Evolutionary conservation across 768 basidiomycete species (phyloP).

Genomic region (Boletus rufocinnamomeus): DNA sequence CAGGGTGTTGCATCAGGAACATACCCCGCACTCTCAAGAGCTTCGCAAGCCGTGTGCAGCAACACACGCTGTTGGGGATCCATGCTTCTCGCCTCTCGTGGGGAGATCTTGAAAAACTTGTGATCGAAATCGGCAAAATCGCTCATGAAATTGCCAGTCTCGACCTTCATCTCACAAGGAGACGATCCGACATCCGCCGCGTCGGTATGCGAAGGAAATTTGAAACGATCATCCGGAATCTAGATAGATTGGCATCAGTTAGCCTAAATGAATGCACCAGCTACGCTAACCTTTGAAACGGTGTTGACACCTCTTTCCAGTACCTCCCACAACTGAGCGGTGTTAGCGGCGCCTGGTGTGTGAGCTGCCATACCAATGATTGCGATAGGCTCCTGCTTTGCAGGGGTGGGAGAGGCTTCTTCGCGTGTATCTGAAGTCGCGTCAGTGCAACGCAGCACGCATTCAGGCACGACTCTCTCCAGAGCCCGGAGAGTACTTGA

Average conservation of each 20-base stretch:
- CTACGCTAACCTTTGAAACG: conserved; percentile 49
- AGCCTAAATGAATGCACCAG: neutral
- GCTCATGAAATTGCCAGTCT: conserved; percentile 64
- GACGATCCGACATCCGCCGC: conserved; percentile 22
- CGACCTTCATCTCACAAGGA: conserved; percentile 50
- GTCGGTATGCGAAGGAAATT: conserved; percentile 43
- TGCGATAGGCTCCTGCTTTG: conserved; percentile 56
- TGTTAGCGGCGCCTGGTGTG: conserved; percentile 50
- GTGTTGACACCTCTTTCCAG: conserved; percentile 59
- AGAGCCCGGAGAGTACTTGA: conserved; percentile 40
- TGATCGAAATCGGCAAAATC: conserved; percentile 64
- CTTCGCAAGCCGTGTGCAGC: conserved; percentile 65
- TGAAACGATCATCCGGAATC: conserved; percentile 66
- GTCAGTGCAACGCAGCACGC: conserved; percentile 19
- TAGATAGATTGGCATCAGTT: conserved; percentile 29
- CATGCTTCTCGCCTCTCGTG: conserved; percentile 74
- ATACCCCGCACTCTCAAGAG: conserved; percentile 71
- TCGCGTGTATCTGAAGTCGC: conserved; percentile 12
- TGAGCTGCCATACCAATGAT: conserved; percentile 72
- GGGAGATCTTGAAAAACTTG: conserved; percentile 70
- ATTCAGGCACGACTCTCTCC: conserved; percentile 36
- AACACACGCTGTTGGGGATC: conserved; percentile 75
- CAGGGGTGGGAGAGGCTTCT: neutral
- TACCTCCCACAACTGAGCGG: conserved; percentile 56
- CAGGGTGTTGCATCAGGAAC: conserved; percentile 57